Base-by-base conservation (phyloP, 2,329 filamentous ascomycete species). In the Fusarium clavum region DNA sequence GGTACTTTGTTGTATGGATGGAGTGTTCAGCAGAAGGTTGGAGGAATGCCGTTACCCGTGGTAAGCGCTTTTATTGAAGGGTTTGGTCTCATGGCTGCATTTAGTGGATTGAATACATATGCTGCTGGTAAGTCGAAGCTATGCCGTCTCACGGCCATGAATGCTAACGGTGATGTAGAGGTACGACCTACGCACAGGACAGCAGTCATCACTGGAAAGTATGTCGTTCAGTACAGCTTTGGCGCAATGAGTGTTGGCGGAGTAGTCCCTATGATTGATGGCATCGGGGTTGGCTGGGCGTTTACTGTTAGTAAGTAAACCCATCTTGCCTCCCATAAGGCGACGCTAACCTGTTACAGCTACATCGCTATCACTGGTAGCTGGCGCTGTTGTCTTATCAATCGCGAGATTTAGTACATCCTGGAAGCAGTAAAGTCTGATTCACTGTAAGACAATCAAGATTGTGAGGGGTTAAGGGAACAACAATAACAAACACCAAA, bases 71-170 rank as follows among this genome's bases (percentile, higher is more conserved):
- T 81, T 24, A 68, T 76, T 3, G 69, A 77, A 14, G 80, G 79
- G 0, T 63, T 76, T 18, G 81, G 81, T 1, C 66, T 82, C 3
- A 78, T 82, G 76, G 75, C 74, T 9, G 78, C 79, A 0, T 82
- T 81, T 29, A 80, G 77, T 22, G 78, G 78, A 5, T 52, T 82
- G 20, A 82, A 82, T 57, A 82, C 81, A 1, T 82, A 81, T 55
- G 77, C 78, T 38, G 79, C 79, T 16, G 80, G 79, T 81, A 67
- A 51, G 75, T 52, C 18, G 4, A 24, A 4, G 7, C 8, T 3
- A 0, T 0, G 5, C 0, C 0, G 3, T 3, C 1, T 4, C 2
- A 2, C 1, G 1, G 8, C 3, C 0, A 11, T 2, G 18, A 18
- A 38, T 11, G 32, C 72, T 75, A 25, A 75, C 13, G 4, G 0